Percentiles rank a stretch among this genome's conserved stretches.
Evolutionary conservation across 345 rosid genomes (phyloP).

Genomic region (Acer yangbiense): DNA sequence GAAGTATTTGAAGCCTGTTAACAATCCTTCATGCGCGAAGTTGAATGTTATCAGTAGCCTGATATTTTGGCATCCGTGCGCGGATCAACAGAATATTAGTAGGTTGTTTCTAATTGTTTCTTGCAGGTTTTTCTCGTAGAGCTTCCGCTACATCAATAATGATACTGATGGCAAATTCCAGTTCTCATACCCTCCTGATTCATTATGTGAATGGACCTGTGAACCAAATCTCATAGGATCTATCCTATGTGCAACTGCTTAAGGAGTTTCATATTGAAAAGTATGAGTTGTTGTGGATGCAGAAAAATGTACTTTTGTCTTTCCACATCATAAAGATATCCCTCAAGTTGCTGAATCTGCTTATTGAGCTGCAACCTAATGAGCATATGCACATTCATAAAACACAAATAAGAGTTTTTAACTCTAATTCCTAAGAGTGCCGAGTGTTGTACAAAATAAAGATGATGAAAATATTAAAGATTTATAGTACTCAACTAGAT

Average conservation of each 20-base stretch:
- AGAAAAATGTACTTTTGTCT: constrained; percentile 56
- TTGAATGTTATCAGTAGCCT: too few species aligned
- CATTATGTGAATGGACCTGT: constrained; percentile 44
- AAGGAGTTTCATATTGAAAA: constrained; percentile 71
- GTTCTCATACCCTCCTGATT: constrained; percentile 45
- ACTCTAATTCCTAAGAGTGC: too few species aligned
- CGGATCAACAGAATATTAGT: too few species aligned
- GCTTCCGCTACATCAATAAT: too few species aligned
- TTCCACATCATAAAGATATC: constrained; percentile 53
- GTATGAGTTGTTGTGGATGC: constrained; percentile 54
- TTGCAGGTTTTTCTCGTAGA: too few species aligned
- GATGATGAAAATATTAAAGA: constrained; percentile 1
- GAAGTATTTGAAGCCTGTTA: too few species aligned
- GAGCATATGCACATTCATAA: constrained; percentile 24
- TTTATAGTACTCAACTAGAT: not conserved
- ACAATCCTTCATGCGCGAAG: too few species aligned
- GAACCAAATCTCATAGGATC: constrained; percentile 49
- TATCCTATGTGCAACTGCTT: constrained; percentile 37
- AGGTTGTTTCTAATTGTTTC: too few species aligned
- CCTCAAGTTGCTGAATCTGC: constrained; percentile 81
- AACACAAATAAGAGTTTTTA: constrained; percentile 26
- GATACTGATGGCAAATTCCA: constrained; percentile 62
- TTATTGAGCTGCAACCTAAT: constrained; percentile 74
- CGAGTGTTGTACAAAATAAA: constrained; percentile 6
- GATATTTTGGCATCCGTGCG: too few species aligned